Evolutionary conservation across 768 basidiomycete genomes (phyloP).

Genomic region (Suillus americanus): DNA sequence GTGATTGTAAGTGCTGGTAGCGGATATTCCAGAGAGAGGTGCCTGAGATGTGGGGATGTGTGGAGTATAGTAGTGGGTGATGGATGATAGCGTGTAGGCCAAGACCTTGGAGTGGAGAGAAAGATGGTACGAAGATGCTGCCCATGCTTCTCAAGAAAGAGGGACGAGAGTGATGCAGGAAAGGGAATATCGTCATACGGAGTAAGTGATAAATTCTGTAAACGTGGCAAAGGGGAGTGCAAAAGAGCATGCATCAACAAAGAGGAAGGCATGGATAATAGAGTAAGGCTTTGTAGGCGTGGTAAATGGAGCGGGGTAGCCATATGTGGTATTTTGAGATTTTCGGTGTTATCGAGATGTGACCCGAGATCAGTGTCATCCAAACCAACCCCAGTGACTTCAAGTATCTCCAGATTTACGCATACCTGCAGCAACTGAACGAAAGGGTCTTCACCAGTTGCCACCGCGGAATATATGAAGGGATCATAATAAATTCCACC

Average conservation of each 20-base stretch:
- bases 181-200: constrained; percentile 70
- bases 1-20: constrained; percentile 50
- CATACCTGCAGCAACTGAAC: constrained; percentile 57
- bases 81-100: constrained; percentile 60
- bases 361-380: constrained; percentile 51
- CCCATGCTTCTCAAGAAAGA: constrained; percentile 63
- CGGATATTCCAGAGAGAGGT: constrained; percentile 72
- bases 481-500: constrained; percentile 55
- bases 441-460: constrained; percentile 49
- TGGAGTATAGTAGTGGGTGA: constrained; percentile 49
- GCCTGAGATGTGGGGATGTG: constrained; percentile 55
- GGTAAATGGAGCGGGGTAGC: constrained; percentile 50
- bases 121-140: constrained; percentile 55
- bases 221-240: constrained; percentile 56
- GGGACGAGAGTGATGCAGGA: constrained; percentile 55
- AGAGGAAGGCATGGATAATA: constrained; percentile 69
- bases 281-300: constrained; percentile 54
- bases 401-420: constrained; percentile 59
- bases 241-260: constrained; percentile 62
- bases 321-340: constrained; percentile 21
- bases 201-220: constrained; percentile 66
- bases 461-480: constrained; percentile 26
- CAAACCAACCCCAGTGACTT: constrained; percentile 59
- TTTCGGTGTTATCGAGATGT: constrained; percentile 23
- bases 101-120: constrained; percentile 67